These are phyloP conservation scores for Aspergillus ochraceoroseus DNA, from an alignment of 2,329 filamentous ascomycete species.

Conservation along the genomic window DNA sequence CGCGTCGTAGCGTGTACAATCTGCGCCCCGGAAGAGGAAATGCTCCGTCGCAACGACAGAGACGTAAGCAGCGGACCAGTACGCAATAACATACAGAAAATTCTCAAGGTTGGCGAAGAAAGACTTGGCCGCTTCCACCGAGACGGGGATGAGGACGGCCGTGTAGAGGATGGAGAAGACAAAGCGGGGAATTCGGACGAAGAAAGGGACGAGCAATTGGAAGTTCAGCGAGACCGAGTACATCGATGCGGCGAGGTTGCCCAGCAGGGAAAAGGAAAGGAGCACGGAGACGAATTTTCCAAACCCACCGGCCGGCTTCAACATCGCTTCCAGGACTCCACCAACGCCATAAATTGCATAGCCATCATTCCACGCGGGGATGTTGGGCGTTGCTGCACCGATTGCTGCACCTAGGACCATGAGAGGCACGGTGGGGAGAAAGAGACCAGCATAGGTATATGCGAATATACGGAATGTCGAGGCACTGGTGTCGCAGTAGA, in stretches of 20 bases:
- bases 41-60: slow-evolving; percentile 35
- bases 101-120: slow-evolving; percentile 41
- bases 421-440: slow-evolving; percentile 32
- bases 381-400: slow-evolving; percentile 29
- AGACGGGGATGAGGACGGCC: slow-evolving; percentile 32
- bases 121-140: slow-evolving; percentile 32
- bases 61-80: slow-evolving; percentile 46
- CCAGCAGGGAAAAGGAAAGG: slow-evolving; percentile 33
- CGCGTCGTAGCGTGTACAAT: slow-evolving; percentile 33
- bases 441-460: slow-evolving; percentile 14
- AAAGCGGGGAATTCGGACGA: slow-evolving; percentile 30
- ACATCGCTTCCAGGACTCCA: slow-evolving; percentile 30
- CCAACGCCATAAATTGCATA: slow-evolving; percentile 28
- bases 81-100: slow-evolving; percentile 47
- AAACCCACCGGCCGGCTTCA: slow-evolving; percentile 33
- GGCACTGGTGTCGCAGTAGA: slow-evolving; percentile 11
- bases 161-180: slow-evolving; percentile 34
- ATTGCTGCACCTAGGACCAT: slow-evolving; percentile 33
- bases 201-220: slow-evolving; percentile 36
- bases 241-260: slow-evolving; percentile 39
- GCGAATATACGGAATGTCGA: slow-evolving; percentile 12
- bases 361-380: slow-evolving; percentile 26
- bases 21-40: slow-evolving; percentile 33
- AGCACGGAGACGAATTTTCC: slow-evolving; percentile 36
- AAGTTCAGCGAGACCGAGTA: slow-evolving; percentile 37